Conservation (phyloP, 805 yeast genomes). For the Kluyveromyces starmeri region DNA sequence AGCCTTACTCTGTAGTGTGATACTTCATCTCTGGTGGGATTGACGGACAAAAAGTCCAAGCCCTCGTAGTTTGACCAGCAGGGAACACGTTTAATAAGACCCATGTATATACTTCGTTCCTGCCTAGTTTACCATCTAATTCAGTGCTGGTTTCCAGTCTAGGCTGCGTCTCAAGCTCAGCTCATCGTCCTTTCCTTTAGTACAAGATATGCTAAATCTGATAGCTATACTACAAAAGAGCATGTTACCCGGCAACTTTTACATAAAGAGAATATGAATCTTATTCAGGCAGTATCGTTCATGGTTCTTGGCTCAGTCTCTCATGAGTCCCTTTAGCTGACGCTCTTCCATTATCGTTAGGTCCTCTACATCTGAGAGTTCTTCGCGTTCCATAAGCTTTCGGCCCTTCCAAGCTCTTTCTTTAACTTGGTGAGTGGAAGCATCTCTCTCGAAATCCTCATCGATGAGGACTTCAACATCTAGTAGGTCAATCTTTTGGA, state of each 20-base stretch:
- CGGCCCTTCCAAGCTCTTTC: slow-evolving; percentile 26
- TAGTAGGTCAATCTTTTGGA: slow-evolving; percentile 7
- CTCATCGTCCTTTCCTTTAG: too few relatives aligned
- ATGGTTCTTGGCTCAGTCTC: slow-evolving; percentile 3
- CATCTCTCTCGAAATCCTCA: slow-evolving; percentile 24
- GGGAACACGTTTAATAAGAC: slow-evolving; percentile 25
- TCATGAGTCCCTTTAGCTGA: slow-evolving; percentile 4
- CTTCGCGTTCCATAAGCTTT: slow-evolving; percentile 23
- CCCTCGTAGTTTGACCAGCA: slow-evolving; percentile 26
- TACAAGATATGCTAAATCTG: too few relatives aligned
- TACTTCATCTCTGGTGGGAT: slow-evolving; percentile 76
- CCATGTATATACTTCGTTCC: too few relatives aligned
- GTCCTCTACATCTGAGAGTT: slow-evolving; percentile 27
- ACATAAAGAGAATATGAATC: too few relatives aligned
- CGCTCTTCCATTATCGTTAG: slow-evolving; percentile 10
- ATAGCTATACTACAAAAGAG: too few relatives aligned
- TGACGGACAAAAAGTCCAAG: slow-evolving; percentile 44
- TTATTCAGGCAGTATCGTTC: too few relatives aligned
- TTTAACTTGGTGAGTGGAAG: slow-evolving; percentile 9
- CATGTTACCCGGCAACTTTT: too few relatives aligned
- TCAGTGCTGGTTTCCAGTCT: too few relatives aligned
- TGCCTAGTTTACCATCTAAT: too few relatives aligned
- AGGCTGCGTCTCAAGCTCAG: too few relatives aligned
- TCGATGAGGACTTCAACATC: slow-evolving; percentile 10
- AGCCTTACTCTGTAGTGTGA: slow-evolving; percentile 51